These are phyloP conservation scores for Suillus subluteus DNA, from an alignment of 768 basidiomycete species.

Conservation along the genomic window DNA sequence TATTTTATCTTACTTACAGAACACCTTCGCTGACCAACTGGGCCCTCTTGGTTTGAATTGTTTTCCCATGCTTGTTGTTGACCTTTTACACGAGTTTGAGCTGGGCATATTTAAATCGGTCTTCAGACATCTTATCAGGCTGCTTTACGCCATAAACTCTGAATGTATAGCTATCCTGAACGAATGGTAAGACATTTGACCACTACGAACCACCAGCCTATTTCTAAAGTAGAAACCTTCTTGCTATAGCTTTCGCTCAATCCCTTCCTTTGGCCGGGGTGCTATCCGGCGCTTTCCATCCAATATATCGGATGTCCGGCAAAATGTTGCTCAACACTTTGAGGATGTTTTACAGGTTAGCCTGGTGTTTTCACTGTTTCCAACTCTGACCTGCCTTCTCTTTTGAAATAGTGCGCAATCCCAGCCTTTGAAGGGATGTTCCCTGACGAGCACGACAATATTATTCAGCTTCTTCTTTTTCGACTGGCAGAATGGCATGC, in stretches of 20 bases:
- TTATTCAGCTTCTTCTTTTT: constrained; percentile 22
- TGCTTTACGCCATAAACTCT: constrained; percentile 26
- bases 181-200: constrained; percentile 20
- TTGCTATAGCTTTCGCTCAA: constrained; percentile 18
- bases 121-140: constrained; percentile 40
- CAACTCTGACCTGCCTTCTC: background rate
- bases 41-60: too few species aligned
- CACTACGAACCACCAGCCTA: background rate
- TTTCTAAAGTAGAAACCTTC: background rate
- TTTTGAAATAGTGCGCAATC: constrained; percentile 33
- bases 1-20: too few species aligned
- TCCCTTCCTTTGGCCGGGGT: constrained; percentile 26
- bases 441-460: constrained; percentile 24
- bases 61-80: constrained; percentile 31
- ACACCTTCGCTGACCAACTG: too few species aligned
- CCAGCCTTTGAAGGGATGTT: constrained; percentile 37
- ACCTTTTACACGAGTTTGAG: constrained; percentile 47
- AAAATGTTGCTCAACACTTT: constrained; percentile 42
- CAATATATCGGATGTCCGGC: constrained; percentile 40
- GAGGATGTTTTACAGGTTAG: constrained; percentile 46
- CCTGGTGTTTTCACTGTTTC: background rate
- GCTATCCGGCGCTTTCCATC: constrained; percentile 40
- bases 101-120: constrained; percentile 42
- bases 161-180: constrained; percentile 27
- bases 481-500: too few species aligned